Percentiles rank a stretch among this genome's conserved stretches.
phyloP scores from a whole-genome alignment of 108 stramenopile species.

The Fragilariopsis cylindrus region DNA sequence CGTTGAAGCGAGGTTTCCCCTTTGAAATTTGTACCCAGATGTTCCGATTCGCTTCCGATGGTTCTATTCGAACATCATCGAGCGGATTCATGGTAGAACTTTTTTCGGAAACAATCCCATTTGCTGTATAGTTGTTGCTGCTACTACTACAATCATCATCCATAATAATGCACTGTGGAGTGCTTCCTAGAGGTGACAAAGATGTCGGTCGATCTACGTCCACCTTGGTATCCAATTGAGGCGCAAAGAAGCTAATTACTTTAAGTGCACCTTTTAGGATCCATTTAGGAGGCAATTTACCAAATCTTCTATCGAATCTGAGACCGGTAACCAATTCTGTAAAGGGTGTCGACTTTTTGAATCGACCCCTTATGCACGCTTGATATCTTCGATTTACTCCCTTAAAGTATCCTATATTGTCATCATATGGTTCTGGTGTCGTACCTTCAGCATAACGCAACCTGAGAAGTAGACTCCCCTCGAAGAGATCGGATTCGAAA shows the following conservation, averaged over 20 bases:
- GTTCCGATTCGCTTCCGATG: slow-evolving; percentile 28
- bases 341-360: slow-evolving; percentile 50
- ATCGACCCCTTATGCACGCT: slow-evolving; percentile 64
- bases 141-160: slow-evolving; percentile 14
- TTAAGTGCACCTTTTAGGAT: slow-evolving; percentile 66
- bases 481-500: slow-evolving; percentile 73
- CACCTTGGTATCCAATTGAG: slow-evolving; percentile 70
- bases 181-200: slow-evolving; percentile 72
- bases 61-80: slow-evolving; percentile 25
- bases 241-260: slow-evolving; percentile 69
- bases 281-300: slow-evolving; percentile 65
- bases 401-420: slow-evolving; percentile 50
- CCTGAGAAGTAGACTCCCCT: slow-evolving; percentile 66
- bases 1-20: slow-evolving; percentile 48
- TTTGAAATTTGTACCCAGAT: slow-evolving; percentile 38
- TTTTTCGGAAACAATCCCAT: slow-evolving; percentile 2
- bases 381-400: slow-evolving; percentile 64
- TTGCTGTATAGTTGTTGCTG: too few relatives aligned
- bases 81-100: not conserved
- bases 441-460: slow-evolving; percentile 45
- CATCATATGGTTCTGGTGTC: slow-evolving; percentile 46
- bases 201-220: slow-evolving; percentile 52
- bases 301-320: slow-evolving; percentile 49
- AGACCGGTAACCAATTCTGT: slow-evolving; percentile 80
- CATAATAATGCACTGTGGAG: slow-evolving; percentile 68